Conservation (phyloP, 441 rosid genomes). For the Populus hybrid region DNA sequence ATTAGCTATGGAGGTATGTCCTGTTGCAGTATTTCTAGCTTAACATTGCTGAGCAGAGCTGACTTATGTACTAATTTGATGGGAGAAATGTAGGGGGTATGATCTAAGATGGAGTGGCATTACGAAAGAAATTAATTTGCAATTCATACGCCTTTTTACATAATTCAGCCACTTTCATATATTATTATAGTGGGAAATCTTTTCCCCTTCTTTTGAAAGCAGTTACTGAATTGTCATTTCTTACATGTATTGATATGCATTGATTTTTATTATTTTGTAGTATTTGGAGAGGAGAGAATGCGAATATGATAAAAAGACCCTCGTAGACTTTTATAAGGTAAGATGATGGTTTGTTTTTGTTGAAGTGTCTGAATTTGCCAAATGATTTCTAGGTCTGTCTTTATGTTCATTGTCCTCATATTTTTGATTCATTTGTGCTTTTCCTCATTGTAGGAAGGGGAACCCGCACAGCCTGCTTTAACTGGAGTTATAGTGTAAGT, state of each 20-base stretch:
- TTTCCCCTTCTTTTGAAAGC: background rate
- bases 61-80: background rate
- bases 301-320: slow-evolving; percentile 79
- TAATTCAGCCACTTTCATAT: background rate
- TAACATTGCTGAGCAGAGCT: background rate
- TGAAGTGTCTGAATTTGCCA: background rate
- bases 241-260: background rate
- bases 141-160: background rate
- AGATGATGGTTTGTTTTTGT: slow-evolving; percentile 13
- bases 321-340: slow-evolving; percentile 76
- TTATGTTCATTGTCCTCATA: background rate
- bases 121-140: background rate
- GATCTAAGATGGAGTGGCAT: too few relatives aligned
- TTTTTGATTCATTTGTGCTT: background rate
- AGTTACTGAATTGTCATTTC: slow-evolving; percentile 3
- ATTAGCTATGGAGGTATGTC: slow-evolving; percentile 75
- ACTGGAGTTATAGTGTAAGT: slow-evolving; percentile 87
- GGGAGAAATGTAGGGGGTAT: background rate
- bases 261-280: background rate
- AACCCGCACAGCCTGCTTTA: slow-evolving; percentile 50
- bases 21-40: background rate
- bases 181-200: background rate
- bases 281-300: slow-evolving; percentile 74
- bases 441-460: slow-evolving; percentile 48
- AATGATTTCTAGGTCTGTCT: background rate